Evolutionary conservation across 2,329 filamentous ascomycete species (phyloP).

Genomic region (Teratosphaeria viscida): DNA sequence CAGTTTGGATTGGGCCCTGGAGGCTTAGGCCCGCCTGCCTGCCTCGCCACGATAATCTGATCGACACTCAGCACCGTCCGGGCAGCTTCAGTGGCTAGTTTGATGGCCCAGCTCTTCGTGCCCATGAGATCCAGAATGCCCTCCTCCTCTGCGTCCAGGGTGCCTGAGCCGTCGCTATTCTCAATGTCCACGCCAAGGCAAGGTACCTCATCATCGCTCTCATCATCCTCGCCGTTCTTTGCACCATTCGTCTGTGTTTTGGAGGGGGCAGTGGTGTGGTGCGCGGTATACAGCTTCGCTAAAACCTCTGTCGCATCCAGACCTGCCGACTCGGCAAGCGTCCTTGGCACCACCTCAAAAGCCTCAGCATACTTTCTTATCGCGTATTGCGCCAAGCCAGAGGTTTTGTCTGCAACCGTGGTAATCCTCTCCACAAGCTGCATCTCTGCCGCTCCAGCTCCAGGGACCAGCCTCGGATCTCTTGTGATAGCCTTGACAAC

Average conservation of each 20-base stretch:
- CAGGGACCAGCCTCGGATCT: slow-evolving; percentile 81
- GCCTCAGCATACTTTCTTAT: slow-evolving; percentile 97
- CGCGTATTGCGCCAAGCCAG: slow-evolving; percentile 86
- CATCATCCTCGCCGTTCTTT: slow-evolving; percentile 25
- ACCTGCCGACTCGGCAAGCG: slow-evolving; percentile 86
- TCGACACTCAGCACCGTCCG: slow-evolving; percentile 92
- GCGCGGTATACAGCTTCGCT: slow-evolving; percentile 82
- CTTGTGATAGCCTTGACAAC: slow-evolving; percentile 97
- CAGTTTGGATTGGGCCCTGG: slow-evolving; percentile 81
- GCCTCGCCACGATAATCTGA: slow-evolving; percentile 96
- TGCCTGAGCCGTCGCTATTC: slow-evolving; percentile 70
- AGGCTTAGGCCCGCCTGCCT: slow-evolving; percentile 94
- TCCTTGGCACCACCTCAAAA: slow-evolving; percentile 92
- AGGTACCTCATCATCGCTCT: slow-evolving; percentile 67
- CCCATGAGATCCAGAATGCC: slow-evolving; percentile 88
- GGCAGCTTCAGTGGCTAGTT: slow-evolving; percentile 87
- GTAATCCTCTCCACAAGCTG: slow-evolving; percentile 89
- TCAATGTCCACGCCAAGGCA: slow-evolving; percentile 85
- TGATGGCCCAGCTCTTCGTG: slow-evolving; percentile 93
- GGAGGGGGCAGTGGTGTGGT: slow-evolving; percentile 32
- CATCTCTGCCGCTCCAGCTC: slow-evolving; percentile 88
- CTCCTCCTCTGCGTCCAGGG: slow-evolving; percentile 72
- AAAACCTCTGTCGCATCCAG: slow-evolving; percentile 96
- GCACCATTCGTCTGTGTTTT: slow-evolving; percentile 7
- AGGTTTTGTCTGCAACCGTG: slow-evolving; percentile 81